These are phyloP conservation scores for Raffaelea ambrosiae DNA, from an alignment of 2,329 filamentous ascomycete genomes.

Conservation along the genomic window DNA sequence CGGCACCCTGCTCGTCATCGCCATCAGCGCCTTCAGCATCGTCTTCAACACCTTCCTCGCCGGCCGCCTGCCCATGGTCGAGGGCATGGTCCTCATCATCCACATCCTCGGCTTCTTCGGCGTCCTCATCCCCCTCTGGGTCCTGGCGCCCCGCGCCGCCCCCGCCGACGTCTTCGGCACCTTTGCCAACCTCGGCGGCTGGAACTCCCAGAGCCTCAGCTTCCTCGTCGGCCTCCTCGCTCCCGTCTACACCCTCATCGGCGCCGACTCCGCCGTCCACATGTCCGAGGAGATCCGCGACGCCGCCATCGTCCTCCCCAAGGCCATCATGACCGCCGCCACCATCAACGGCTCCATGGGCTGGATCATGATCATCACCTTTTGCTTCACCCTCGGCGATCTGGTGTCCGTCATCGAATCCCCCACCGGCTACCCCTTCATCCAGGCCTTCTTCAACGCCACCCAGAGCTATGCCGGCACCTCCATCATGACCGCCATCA, in stretches of 20 bases:
- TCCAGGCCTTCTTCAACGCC: slow-evolving; percentile 47
- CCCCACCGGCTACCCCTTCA: slow-evolving; percentile 47
- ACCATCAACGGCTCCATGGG: slow-evolving; percentile 25
- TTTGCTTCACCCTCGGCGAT: slow-evolving; percentile 27
- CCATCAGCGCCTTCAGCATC: slow-evolving; percentile 34
- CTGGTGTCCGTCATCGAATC: slow-evolving; percentile 17
- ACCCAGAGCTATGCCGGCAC: slow-evolving; percentile 38
- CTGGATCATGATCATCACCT: slow-evolving; percentile 28
- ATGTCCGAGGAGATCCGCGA: slow-evolving; percentile 31
- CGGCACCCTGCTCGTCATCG: slow-evolving; percentile 39
- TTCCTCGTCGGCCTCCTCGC: slow-evolving; percentile 37
- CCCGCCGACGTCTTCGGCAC: slow-evolving; percentile 29
- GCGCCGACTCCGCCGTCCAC: slow-evolving; percentile 26
- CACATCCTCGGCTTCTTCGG: slow-evolving; percentile 37
- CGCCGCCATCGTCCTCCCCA: slow-evolving; percentile 24
- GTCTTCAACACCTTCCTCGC: slow-evolving; percentile 43
- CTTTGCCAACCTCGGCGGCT: slow-evolving; percentile 39
- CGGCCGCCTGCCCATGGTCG: slow-evolving; percentile 37
- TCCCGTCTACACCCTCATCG: slow-evolving; percentile 27
- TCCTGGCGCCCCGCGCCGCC: slow-evolving; percentile 15
- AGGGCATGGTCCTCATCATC: slow-evolving; percentile 39
- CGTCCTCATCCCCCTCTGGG: slow-evolving; percentile 19
- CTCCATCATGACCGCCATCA: slow-evolving; percentile 38
- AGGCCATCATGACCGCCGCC: slow-evolving; percentile 26
- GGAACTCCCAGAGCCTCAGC: slow-evolving; percentile 33